Conservation (phyloP, 2,329 filamentous ascomycete genomes). For the Penicillium capsulatum region DNA sequence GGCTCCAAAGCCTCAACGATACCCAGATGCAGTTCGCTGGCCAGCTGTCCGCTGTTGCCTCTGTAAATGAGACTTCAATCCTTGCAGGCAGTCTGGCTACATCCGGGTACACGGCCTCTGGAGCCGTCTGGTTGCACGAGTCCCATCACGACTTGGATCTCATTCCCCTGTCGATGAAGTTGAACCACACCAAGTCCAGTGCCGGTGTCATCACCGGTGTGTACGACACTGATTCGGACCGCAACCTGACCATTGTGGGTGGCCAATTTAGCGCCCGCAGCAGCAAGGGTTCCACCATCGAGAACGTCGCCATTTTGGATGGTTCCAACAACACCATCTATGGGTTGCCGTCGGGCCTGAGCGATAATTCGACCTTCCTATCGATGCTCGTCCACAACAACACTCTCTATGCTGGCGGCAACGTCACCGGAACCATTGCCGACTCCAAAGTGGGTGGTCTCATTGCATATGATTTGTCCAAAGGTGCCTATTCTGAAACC, state of each 20-base stretch:
- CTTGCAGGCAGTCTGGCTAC: conserved; percentile 82
- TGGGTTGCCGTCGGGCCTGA: conserved; percentile 62
- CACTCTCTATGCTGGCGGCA: conserved; percentile 76
- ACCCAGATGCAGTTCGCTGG: conserved; percentile 66
- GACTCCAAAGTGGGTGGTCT: conserved; percentile 65
- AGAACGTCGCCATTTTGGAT: conserved; percentile 81
- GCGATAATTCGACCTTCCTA: conserved; percentile 68
- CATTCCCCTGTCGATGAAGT: conserved; percentile 49
- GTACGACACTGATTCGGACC: conserved; percentile 66
- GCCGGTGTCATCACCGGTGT: conserved; percentile 62
- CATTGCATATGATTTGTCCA: conserved; percentile 70
- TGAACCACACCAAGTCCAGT: conserved; percentile 29
- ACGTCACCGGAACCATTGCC: conserved; percentile 64
- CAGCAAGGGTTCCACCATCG: conserved; percentile 64
- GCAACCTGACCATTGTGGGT: conserved; percentile 81
- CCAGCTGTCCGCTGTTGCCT: conserved; percentile 65
- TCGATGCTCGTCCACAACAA: conserved; percentile 64
- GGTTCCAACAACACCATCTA: conserved; percentile 64
- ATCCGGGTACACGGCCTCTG: conserved; percentile 66
- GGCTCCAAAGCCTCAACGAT: conserved; percentile 74
- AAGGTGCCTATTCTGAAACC: conserved; percentile 55
- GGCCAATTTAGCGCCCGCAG: conserved; percentile 76
- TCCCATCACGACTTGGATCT: conserved; percentile 35
- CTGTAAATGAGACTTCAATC: conserved; percentile 55
- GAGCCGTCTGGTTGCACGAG: conserved; percentile 62